Conservation (phyloP, 305 asterid genomes). For the Plantago rigida region DNA sequence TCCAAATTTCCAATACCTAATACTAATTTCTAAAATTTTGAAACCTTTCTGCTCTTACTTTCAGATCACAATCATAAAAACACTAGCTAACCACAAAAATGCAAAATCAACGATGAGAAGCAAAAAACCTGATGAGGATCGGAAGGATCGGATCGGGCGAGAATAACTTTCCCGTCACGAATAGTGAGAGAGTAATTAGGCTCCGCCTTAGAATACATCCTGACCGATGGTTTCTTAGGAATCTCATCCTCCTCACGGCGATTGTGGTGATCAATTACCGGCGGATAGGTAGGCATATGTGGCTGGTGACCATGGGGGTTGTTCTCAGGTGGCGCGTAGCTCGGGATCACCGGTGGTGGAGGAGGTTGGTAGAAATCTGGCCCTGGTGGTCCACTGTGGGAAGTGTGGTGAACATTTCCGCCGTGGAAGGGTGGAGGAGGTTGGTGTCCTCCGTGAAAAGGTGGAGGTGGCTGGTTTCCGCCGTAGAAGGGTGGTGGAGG, state of each 20-base stretch:
- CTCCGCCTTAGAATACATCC: constrained; percentile 60
- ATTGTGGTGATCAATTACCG: constrained; percentile 21
- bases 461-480: constrained; percentile 11
- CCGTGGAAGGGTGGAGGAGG: constrained; percentile 27
- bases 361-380: constrained; percentile 28
- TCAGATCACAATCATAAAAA: too few species aligned
- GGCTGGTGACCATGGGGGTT: constrained; percentile 38
- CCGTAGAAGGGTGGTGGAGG: constrained; percentile 10
- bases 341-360: constrained; percentile 23
- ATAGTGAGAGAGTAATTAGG: constrained; percentile 44
- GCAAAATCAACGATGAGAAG: too few species aligned
- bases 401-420: constrained; percentile 31
- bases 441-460: not conserved
- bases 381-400: constrained; percentile 34
- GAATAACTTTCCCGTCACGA: constrained; percentile 51
- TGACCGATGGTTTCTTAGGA: constrained; percentile 44
- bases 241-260: constrained; percentile 30
- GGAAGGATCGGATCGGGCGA: constrained; percentile 40
- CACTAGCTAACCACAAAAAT: too few species aligned
- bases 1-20: too few species aligned
- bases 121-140: constrained; percentile 51
- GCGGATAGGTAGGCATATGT: constrained; percentile 20
- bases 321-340: constrained; percentile 12
- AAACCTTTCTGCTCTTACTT: too few species aligned
- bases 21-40: too few species aligned